phyloP scores from a whole-genome alignment of 208 protist species.

The Trichomonas vaginalis region DNA sequence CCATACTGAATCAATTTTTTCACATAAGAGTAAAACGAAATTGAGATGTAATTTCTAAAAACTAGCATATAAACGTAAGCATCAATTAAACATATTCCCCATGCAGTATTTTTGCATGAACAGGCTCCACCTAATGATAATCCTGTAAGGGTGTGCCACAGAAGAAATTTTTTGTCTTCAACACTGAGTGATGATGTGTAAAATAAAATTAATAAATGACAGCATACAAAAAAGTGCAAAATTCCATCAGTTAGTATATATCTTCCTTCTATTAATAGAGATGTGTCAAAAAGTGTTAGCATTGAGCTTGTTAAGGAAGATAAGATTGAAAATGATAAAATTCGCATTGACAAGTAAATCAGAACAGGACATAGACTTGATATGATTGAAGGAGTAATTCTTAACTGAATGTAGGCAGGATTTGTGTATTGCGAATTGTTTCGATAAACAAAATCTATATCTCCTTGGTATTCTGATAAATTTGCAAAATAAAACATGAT shows the following conservation, averaged over 20 bases:
- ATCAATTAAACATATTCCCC: not conserved
- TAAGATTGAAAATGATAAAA: not conserved
- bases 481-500: not conserved
- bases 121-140: not conserved
- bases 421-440: not conserved
- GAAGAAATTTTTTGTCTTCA: not conserved
- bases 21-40: not conserved
- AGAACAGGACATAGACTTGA: not conserved
- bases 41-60: not conserved
- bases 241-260: conserved; percentile 7
- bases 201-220: not conserved
- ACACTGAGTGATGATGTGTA: not conserved
- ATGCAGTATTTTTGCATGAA: not conserved
- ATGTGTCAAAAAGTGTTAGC: not conserved
- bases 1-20: not conserved
- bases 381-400: not conserved
- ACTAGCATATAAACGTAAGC: not conserved
- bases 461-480: conserved; percentile 3
- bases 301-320: not conserved
- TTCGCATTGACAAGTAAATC: not conserved
- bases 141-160: not conserved
- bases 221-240: not conserved
- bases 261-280: not conserved
- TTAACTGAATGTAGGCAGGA: not conserved
- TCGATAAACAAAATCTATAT: not conserved